phyloP scores from a whole-genome alignment of 192 early-diverging fungal genomes.

The Pilaira anomala region DNA sequence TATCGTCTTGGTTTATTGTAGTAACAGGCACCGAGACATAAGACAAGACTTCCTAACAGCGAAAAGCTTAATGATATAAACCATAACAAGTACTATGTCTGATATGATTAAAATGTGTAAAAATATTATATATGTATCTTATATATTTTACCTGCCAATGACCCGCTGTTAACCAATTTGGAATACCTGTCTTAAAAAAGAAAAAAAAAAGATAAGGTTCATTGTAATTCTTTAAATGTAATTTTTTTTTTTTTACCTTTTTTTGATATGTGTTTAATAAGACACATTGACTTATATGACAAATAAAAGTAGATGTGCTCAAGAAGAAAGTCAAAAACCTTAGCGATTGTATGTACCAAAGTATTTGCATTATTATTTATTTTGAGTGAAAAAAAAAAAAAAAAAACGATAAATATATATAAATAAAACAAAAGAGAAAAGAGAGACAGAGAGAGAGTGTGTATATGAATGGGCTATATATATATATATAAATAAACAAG shows the following conservation, averaged over 20 bases:
- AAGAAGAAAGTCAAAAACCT: slow-evolving; percentile 1
- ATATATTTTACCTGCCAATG: slow-evolving; percentile 28
- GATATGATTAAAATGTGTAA: not conserved
- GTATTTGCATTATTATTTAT: not conserved
- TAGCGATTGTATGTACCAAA: slow-evolving; percentile 1
- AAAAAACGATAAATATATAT: no score
- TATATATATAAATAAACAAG: not conserved
- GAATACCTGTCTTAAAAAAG: slow-evolving; percentile 13
- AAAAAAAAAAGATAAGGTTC: no score
- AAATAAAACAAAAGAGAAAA: not conserved
- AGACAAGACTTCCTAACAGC: not conserved
- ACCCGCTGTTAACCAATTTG: slow-evolving; percentile 18
- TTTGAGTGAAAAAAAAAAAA: no score
- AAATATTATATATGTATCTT: not conserved
- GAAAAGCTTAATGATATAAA: slow-evolving; percentile 18
- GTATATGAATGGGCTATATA: no score
- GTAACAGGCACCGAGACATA: slow-evolving; percentile 13
- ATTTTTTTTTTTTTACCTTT: no score
- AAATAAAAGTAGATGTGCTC: slow-evolving; percentile 3
- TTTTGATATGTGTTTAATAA: not conserved
- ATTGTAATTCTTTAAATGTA: no score
- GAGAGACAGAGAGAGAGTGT: no score
- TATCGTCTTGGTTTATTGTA: slow-evolving; percentile 7
- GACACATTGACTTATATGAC: slow-evolving; percentile 4
- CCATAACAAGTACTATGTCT: slow-evolving; percentile 23